Conservation (phyloP, 352 stramenopile genomes). For the Hyaloperonospora arabidopsidis region DNA sequence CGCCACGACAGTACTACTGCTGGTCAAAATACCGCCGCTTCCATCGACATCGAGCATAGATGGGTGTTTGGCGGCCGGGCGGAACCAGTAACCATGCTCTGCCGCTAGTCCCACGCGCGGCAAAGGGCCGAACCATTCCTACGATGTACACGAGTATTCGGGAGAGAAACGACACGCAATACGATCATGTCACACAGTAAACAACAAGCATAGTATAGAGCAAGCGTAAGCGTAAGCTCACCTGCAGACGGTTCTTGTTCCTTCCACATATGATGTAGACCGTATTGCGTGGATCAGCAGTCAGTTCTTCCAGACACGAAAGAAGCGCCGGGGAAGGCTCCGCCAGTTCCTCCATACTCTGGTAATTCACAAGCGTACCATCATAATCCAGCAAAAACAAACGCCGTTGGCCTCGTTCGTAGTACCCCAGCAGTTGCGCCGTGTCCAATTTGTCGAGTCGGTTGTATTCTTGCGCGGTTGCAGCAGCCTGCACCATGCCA, state of each 20-base stretch:
- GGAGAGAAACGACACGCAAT: neutral
- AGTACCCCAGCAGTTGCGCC: slow-evolving; percentile 73
- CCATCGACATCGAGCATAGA: slow-evolving; percentile 15
- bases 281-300: slow-evolving; percentile 63
- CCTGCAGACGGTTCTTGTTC: slow-evolving; percentile 62
- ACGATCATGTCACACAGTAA: neutral
- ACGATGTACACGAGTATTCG: slow-evolving; percentile 7
- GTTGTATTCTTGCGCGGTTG: slow-evolving; percentile 79
- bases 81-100: slow-evolving; percentile 79
- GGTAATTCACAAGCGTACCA: slow-evolving; percentile 72
- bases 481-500: slow-evolving; percentile 31
- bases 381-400: slow-evolving; percentile 85
- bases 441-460: slow-evolving; percentile 81
- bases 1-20: slow-evolving; percentile 5
- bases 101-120: slow-evolving; percentile 66
- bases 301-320: slow-evolving; percentile 59
- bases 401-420: slow-evolving; percentile 71
- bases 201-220: too few species aligned
- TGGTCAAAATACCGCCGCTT: slow-evolving; percentile 1
- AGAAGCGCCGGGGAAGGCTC: slow-evolving; percentile 48
- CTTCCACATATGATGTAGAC: slow-evolving; percentile 83
- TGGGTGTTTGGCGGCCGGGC: slow-evolving; percentile 52
- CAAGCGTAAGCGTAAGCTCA: slow-evolving; percentile 5
- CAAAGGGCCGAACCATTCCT: slow-evolving; percentile 82
- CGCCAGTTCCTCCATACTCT: slow-evolving; percentile 69